These are phyloP conservation scores for Cladosporium sphaerospermum DNA, from an alignment of 2,329 filamentous ascomycete genomes.

Conservation along the genomic window DNA sequence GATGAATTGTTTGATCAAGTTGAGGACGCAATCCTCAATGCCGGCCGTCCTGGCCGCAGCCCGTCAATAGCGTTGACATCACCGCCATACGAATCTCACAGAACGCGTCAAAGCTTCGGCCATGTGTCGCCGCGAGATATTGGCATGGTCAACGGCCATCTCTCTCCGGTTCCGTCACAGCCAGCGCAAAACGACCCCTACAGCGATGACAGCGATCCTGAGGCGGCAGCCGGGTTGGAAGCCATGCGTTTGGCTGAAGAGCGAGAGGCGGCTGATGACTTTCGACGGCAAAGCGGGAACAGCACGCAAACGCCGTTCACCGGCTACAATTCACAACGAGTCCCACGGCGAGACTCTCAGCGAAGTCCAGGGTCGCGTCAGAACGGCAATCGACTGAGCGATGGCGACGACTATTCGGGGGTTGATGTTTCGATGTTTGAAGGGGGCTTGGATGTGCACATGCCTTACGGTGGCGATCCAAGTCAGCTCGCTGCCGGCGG, in stretches of 20 bases:
- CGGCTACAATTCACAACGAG: slow-evolving; percentile 35
- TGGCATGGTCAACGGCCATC: slow-evolving; percentile 39
- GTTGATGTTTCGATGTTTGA: slow-evolving; percentile 71
- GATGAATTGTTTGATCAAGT: slow-evolving; percentile 55
- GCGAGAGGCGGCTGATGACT: slow-evolving; percentile 57
- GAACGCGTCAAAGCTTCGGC: slow-evolving; percentile 10
- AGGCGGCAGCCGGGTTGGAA: slow-evolving; percentile 75
- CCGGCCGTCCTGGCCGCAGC: slow-evolving; percentile 23
- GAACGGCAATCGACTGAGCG: slow-evolving; percentile 50
- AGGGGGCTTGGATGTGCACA: slow-evolving; percentile 60
- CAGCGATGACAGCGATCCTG: slow-evolving; percentile 76
- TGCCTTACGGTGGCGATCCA: slow-evolving; percentile 54
- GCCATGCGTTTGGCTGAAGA: slow-evolving; percentile 81
- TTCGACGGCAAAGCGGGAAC: slow-evolving; percentile 53
- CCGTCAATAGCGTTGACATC: slow-evolving; percentile 34
- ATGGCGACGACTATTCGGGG: slow-evolving; percentile 60
- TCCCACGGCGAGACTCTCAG: slow-evolving; percentile 26
- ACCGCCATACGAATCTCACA: slow-evolving; percentile 19
- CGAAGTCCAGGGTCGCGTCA: slow-evolving; percentile 13
- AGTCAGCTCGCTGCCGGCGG: slow-evolving; percentile 33
- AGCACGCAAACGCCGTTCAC: slow-evolving; percentile 43
- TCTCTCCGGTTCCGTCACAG: slow-evolving; percentile 38
- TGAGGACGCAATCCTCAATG: slow-evolving; percentile 45
- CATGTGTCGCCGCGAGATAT: slow-evolving; percentile 1
- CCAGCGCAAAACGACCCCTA: slow-evolving; percentile 42